phyloP scores from a whole-genome alignment of 1,284 basidiomycete genomes.

The Malassezia globosa region DNA sequence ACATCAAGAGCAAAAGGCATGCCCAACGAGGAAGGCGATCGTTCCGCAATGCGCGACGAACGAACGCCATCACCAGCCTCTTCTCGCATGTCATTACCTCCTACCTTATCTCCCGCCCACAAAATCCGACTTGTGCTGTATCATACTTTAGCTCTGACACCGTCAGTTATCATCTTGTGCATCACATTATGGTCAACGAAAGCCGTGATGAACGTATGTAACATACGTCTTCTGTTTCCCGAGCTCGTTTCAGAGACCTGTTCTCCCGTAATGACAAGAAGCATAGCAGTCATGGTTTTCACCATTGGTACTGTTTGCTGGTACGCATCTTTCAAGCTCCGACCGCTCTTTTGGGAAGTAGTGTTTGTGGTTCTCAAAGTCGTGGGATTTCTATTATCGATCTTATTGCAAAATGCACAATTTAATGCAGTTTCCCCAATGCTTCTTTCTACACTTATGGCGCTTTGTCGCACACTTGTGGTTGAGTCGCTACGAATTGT shows the following conservation, averaged over 20 bases:
- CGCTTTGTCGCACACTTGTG: slow-evolving; percentile 6
- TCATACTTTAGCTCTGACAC: slow-evolving; percentile 4
- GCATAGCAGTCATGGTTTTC: neutral
- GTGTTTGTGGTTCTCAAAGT: neutral
- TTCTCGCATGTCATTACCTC: neutral
- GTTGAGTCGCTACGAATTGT: slow-evolving; percentile 12
- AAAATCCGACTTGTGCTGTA: slow-evolving; percentile 4
- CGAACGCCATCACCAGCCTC: neutral
- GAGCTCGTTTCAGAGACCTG: slow-evolving; percentile 1
- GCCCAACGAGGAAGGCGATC: too few relatives aligned
- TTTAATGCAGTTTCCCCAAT: neutral
- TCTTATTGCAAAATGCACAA: neutral
- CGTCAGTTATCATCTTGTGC: slow-evolving; percentile 1
- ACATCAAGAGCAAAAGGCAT: too few relatives aligned
- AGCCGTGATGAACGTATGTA: slow-evolving; percentile 1
- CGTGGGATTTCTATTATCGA: neutral
- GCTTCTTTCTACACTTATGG: neutral
- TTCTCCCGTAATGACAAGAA: neutral
- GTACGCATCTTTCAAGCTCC: slow-evolving; percentile 11
- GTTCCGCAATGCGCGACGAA: neutral
- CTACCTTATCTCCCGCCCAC: slow-evolving; percentile 1
- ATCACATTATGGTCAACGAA: neutral
- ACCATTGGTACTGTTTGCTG: slow-evolving; percentile 9
- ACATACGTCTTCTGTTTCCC: slow-evolving; percentile 10
- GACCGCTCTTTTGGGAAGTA: slow-evolving; percentile 12